These are phyloP conservation scores for Biscogniauxia marginata DNA, from an alignment of 2,329 filamentous ascomycete genomes.

Conservation along the genomic window DNA sequence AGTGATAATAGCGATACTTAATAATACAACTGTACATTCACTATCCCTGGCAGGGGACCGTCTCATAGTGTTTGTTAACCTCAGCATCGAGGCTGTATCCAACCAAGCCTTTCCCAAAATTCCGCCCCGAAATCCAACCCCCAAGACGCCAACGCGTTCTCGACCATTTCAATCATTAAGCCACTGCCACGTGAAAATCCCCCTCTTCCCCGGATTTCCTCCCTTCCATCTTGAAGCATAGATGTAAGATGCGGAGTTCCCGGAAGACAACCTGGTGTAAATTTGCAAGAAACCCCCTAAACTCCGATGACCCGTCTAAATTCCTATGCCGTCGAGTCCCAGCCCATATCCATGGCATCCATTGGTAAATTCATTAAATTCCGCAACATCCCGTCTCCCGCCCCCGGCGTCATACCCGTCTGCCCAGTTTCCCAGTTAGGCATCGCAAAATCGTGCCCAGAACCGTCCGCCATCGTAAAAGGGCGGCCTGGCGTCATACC, in stretches of 20 bases:
- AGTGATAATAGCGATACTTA: too few species aligned
- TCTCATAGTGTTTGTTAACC: too few species aligned
- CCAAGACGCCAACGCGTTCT: too few species aligned
- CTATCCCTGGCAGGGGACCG: too few species aligned
- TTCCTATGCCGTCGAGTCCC: conserved; percentile 40
- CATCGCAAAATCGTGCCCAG: conserved; percentile 42
- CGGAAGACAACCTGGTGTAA: too few species aligned
- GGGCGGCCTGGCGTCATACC: conserved; percentile 35
- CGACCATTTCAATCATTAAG: too few species aligned
- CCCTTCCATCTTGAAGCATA: conserved; percentile 2
- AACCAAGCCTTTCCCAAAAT: too few species aligned
- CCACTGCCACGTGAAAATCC: too few species aligned
- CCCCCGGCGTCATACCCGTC: conserved; percentile 52
- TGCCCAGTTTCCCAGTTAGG: conserved; percentile 45
- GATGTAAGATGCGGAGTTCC: too few species aligned
- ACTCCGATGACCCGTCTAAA: background rate
- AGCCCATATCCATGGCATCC: conserved; percentile 58
- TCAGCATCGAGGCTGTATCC: too few species aligned
- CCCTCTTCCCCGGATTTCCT: background rate
- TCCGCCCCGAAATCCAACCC: too few species aligned
- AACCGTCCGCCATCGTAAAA: conserved; percentile 37
- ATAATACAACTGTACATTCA: too few species aligned
- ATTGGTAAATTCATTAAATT: conserved; percentile 56
- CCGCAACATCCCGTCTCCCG: conserved; percentile 53
- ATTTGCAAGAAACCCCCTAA: background rate